A percentile compares a stretch with the other conserved stretches of the same genome.
Conservation (phyloP, 2,329 filamentous ascomycete species). For the Cladosporium sp. region DNA sequence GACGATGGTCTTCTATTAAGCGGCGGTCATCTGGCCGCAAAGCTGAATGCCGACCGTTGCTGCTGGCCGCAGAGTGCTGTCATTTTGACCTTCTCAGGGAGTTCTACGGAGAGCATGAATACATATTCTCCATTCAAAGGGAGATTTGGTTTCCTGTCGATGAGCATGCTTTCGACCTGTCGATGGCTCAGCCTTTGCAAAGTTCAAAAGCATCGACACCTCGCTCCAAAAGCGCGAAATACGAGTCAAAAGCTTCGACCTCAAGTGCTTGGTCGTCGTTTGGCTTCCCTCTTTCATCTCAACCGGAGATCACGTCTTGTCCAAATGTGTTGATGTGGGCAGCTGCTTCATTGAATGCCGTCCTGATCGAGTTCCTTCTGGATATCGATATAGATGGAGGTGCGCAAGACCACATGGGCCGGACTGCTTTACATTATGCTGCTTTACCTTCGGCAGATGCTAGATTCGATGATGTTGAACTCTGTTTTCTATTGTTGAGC, state of each 20-base stretch:
- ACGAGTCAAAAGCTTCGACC: not conserved
- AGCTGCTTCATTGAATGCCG: not conserved
- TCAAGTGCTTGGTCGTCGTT: not conserved
- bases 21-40: too few relatives aligned
- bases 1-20: too few relatives aligned
- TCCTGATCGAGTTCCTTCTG: not conserved
- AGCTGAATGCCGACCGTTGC: not conserved
- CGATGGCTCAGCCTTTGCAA: too few relatives aligned
- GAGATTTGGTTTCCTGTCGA: too few relatives aligned
- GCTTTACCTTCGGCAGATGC: not conserved
- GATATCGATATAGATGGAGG: too few relatives aligned
- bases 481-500: not conserved
- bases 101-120: too few relatives aligned
- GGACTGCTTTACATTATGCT: not conserved
- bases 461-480: not conserved
- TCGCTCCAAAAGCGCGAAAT: too few relatives aligned
- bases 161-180: too few relatives aligned
- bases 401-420: not conserved
- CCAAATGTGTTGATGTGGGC: not conserved
- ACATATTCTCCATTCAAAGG: too few relatives aligned
- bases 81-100: not conserved
- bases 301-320: not conserved
- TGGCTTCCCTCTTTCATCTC: not conserved
- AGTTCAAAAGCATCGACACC: not conserved
- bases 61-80: not conserved